These are phyloP conservation scores for Rhododendron henanense DNA, from an alignment of 148 eudicot species.

Conservation along the genomic window DNA sequence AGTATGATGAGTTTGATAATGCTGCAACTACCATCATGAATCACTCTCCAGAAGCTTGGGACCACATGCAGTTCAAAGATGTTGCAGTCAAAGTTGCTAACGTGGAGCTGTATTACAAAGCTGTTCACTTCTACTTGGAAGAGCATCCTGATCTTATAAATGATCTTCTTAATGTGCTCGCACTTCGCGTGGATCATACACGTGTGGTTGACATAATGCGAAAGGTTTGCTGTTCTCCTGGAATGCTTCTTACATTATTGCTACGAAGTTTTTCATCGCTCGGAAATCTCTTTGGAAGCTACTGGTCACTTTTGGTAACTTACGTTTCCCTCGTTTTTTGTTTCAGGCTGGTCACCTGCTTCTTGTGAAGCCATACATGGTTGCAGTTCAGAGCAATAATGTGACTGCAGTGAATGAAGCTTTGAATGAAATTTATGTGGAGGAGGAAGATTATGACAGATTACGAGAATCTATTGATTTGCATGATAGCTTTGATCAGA, in stretches of 20 bases:
- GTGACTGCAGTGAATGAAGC: constrained; percentile 96
- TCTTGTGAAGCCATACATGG: constrained; percentile 98
- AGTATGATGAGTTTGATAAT: constrained; percentile 96
- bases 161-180: constrained; percentile 86
- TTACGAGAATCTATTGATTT: constrained; percentile 85
- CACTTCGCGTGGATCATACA: constrained; percentile 92
- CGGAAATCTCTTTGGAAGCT: neutral
- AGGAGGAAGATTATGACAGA: constrained; percentile 97
- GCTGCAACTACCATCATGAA: constrained; percentile 98
- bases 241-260: neutral
- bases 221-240: constrained; percentile 44
- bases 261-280: neutral
- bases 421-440: constrained; percentile 90
- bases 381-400: constrained; percentile 94
- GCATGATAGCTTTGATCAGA: constrained; percentile 97
- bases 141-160: constrained; percentile 96
- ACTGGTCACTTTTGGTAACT: neutral
- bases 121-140: constrained; percentile 92
- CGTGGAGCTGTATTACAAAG: constrained; percentile 95
- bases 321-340: constrained; percentile 1
- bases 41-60: constrained; percentile 99
- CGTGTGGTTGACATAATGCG: constrained; percentile 98
- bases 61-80: constrained; percentile 98
- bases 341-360: constrained; percentile 87
- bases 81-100: constrained; percentile 91